phyloP scores from a whole-genome alignment of 805 yeast genomes.

The Pichia manshurica region DNA sequence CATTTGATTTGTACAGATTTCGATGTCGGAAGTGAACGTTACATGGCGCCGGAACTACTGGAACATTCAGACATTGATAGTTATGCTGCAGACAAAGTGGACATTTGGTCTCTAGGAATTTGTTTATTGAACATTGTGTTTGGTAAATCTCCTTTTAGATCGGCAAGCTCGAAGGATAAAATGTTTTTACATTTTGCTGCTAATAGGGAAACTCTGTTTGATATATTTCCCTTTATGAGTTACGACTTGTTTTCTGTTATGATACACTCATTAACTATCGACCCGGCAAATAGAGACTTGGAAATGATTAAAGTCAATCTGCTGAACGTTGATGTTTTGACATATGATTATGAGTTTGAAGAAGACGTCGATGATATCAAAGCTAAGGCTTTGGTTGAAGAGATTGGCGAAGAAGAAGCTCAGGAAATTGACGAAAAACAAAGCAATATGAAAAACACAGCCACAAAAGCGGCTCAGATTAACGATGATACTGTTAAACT shows the following conservation, averaged over 20 bases:
- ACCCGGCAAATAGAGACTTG: slow-evolving; percentile 79
- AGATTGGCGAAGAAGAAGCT: neutral
- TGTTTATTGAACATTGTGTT: slow-evolving; percentile 79
- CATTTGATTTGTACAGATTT: slow-evolving; percentile 56
- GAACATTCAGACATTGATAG: slow-evolving; percentile 47
- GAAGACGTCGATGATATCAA: slow-evolving; percentile 19
- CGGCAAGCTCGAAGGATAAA: slow-evolving; percentile 72
- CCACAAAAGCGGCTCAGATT: neutral
- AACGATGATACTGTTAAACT: neutral
- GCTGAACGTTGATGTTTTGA: slow-evolving; percentile 55
- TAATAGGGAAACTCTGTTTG: slow-evolving; percentile 84
- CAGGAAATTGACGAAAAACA: neutral
- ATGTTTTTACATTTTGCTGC: slow-evolving; percentile 80
- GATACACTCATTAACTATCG: slow-evolving; percentile 71
- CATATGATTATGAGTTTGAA: slow-evolving; percentile 71
- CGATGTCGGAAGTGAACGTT: slow-evolving; percentile 84
- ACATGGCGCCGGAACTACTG: slow-evolving; percentile 92
- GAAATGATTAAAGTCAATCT: slow-evolving; percentile 55
- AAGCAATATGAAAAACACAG: neutral
- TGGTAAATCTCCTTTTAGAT: slow-evolving; percentile 80
- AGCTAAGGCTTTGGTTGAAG: slow-evolving; percentile 2
- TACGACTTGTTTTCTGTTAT: slow-evolving; percentile 81
- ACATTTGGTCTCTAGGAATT: slow-evolving; percentile 86
- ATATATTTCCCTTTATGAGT: slow-evolving; percentile 84
- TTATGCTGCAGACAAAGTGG: slow-evolving; percentile 77